Conservation (phyloP, 2,329 filamentous ascomycete genomes). For the Thelonectria rubi region DNA sequence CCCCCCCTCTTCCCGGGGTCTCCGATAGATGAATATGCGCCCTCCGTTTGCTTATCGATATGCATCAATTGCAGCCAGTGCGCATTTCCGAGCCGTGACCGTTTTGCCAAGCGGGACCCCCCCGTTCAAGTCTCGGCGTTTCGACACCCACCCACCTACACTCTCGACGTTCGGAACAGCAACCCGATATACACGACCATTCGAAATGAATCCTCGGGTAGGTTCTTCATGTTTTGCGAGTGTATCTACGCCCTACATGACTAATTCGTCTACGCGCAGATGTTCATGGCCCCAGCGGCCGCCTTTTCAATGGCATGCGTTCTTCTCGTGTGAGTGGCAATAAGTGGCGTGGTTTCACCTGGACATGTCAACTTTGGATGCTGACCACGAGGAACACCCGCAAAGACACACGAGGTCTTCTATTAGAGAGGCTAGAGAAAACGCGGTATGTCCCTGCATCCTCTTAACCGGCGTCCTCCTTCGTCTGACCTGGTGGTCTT, state of each 20-base stretch:
- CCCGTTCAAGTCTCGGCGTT: too few species aligned
- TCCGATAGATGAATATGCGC: constrained; percentile 13
- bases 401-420: constrained; percentile 54
- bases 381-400: neutral
- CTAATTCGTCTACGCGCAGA: constrained; percentile 43
- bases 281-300: constrained; percentile 59
- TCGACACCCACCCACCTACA: neutral
- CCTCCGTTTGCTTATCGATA: constrained; percentile 16
- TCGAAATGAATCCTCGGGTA: constrained; percentile 45
- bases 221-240: neutral
- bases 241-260: too few species aligned
- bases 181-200: neutral
- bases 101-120: constrained; percentile 1
- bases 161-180: neutral
- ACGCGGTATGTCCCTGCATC: constrained; percentile 37
- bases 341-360: constrained; percentile 30
- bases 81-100: constrained; percentile 23
- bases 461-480: constrained; percentile 28
- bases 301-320: constrained; percentile 64
- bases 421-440: constrained; percentile 50
- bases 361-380: neutral
- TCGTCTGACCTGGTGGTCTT: neutral
- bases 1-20: neutral
- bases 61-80: constrained; percentile 43
- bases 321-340: constrained; percentile 54